Evolutionary conservation across 768 basidiomycete genomes (phyloP), one percentile per base, ranked within the genome.

Genomic region (Exsudoporus frostii): DNA sequence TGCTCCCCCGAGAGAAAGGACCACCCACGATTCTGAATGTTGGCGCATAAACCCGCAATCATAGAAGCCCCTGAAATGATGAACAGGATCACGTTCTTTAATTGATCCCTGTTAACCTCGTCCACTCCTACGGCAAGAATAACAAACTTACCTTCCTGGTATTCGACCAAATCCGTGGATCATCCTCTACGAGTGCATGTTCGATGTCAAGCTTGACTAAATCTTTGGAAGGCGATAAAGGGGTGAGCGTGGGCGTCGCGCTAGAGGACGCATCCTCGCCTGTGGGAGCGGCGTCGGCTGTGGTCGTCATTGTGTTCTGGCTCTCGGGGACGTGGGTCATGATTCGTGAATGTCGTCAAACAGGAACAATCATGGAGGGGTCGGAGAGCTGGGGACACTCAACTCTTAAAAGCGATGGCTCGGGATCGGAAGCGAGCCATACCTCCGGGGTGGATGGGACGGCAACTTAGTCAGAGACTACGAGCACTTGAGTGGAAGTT

Each of bases 131-230:
- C 15, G 19, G 2, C 15, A 6, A 7, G 32, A 15, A 27, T 24
- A 27, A 20, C 9, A 46, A 27, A 46, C 55, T 17, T 19, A 84
- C 86, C 76, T 88, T 88, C 57, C 79, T 75, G 24, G 76, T 47
- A 38, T 65, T 56, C 7, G 82, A 79, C 86, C 86, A 88, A 50
- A 63, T 60, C 36, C 86, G 77, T 1, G 86, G 86, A 66, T 88
- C 86, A 57, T 88, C 77, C 10, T 73, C 67, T 13, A 88, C 85
- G 19, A 53, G 20, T 7, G 62, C 66, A 49, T 75, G 75, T 48
- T 75, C 75, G 19, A 75, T 74, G 41, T 75, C 75, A 20, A 48
- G 55, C 41, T 61, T 56, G 33, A 38, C 20, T 13, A 38, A 22
- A 19, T 24, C 25, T 15, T 51, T 48, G 8, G 52, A 37, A 24